These are phyloP conservation scores for Pelargonium nanum DNA, from an alignment of 345 rosid genomes.

Conservation along the genomic window DNA sequence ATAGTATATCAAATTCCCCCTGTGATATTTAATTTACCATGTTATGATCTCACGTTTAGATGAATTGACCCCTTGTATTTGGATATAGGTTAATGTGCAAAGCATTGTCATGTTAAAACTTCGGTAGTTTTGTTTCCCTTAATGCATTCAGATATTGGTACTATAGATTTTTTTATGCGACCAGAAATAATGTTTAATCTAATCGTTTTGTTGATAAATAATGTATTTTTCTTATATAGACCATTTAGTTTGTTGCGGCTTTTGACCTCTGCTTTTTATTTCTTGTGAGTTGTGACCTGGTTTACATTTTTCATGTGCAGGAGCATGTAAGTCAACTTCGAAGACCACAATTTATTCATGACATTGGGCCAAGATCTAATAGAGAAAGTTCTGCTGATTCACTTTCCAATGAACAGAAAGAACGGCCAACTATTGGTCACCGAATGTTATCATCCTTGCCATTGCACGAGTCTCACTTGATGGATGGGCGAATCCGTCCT, in stretches of 20 bases:
- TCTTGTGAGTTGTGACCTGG: not conserved
- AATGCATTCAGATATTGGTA: not conserved
- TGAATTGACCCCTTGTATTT: not conserved
- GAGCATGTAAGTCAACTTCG: not conserved
- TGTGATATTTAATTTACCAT: too few species aligned
- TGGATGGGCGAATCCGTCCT: conserved; percentile 26
- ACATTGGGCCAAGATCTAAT: not conserved
- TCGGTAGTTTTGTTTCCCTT: not conserved
- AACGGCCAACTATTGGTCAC: not conserved
- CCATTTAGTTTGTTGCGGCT: too few species aligned
- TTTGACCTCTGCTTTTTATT: too few species aligned
- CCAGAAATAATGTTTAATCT: too few species aligned
- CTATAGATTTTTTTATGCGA: not conserved
- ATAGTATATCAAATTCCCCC: not conserved
- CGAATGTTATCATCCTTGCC: not conserved
- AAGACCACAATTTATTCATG: conserved; percentile 1
- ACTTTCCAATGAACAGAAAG: not conserved
- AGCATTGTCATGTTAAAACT: not conserved
- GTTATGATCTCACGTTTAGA: too few species aligned
- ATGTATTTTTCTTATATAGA: too few species aligned
- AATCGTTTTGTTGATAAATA: not conserved
- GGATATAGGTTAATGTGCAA: not conserved
- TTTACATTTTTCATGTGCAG: not conserved
- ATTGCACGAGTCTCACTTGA: conserved; percentile 1
- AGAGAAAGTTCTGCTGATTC: not conserved